A percentile compares a stretch with the other conserved stretches of the same genome.
These are phyloP conservation scores for Aspergillus bridgeri DNA, from an alignment of 495 filamentous ascomycete genomes.

Conservation along the genomic window DNA sequence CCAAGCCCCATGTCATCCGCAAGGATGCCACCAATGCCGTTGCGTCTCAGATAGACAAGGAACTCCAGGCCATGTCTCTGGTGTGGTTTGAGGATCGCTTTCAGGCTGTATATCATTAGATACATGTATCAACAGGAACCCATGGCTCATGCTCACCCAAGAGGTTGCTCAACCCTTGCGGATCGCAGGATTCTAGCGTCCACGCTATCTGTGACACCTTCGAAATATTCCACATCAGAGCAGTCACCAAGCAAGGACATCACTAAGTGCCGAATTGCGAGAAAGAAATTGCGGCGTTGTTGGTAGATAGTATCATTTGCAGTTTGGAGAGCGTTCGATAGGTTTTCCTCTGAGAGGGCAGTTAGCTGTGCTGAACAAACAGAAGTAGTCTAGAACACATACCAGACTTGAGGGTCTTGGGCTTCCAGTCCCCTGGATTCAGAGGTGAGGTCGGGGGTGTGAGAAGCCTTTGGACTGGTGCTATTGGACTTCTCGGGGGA, in stretches of 20 bases:
- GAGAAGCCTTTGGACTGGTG: too few relatives aligned
- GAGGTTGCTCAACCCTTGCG: not conserved
- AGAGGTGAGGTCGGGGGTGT: too few relatives aligned
- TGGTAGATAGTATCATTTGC: not conserved
- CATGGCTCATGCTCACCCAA: not conserved
- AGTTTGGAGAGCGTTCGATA: not conserved
- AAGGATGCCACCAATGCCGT: constrained; percentile 56
- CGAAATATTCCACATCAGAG: not conserved
- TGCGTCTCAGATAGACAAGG: constrained; percentile 54
- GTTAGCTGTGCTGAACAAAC: too few relatives aligned
- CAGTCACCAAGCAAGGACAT: not conserved
- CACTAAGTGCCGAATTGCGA: not conserved
- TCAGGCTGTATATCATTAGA: constrained; percentile 13
- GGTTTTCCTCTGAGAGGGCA: too few relatives aligned
- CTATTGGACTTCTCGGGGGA: too few relatives aligned
- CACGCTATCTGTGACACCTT: not conserved
- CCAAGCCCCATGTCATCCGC: constrained; percentile 66
- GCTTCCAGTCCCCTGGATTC: too few relatives aligned
- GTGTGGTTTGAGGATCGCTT: constrained; percentile 59
- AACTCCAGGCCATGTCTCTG: constrained; percentile 61
- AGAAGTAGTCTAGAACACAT: too few relatives aligned
- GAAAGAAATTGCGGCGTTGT: not conserved
- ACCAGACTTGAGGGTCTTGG: too few relatives aligned
- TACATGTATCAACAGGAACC: not conserved
- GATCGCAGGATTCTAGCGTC: not conserved